Evolutionary conservation across 768 basidiomycete genomes (phyloP), one percentile per base, ranked within the genome.

Genomic region (Suillus clintonianus): DNA sequence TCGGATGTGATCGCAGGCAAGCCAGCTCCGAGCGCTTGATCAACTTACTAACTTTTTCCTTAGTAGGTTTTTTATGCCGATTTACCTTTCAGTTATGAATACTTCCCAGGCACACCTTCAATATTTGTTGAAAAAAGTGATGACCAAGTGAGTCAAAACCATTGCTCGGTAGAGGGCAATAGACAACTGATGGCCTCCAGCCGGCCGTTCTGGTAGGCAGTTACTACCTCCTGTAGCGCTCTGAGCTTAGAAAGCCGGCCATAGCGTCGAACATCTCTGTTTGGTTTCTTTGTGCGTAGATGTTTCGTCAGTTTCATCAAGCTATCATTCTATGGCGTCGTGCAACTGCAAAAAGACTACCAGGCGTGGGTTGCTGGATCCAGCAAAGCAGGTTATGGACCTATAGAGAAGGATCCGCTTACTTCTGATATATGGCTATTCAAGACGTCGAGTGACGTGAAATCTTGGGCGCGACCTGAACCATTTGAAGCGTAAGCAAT

Each of bases 281-380:
- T 94, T 72, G 94, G 92, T 3, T 91, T 86, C 69, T 94, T 94
- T 70, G 87, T 85, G 67, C 89, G 92, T 54, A 83, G 93, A 45
- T 92, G 90, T 71, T 88, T 83, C 64, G 82, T 92, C 56, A 88
- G 84, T 68, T 94, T 89, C 74, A 71, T 84, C 68, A 94, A 94
- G 71, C 79, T 95, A 4, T 91, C 92, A 0, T 93, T 89, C 67
- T 81, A 83, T 54, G 91, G 89, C 13, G 80, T 90, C n/a, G 79
- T 83, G 58, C 85, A 85, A 67, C 81, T 94, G 41, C 86, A 87
- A 67, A 75, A 78, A 55, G 88, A 93, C 69, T 92, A 90, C 69
- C 79, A 83, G 63, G 76, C 79, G 8, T 94, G 91, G 93, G 79
- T 81, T 65, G 69, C 67, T 41, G 86, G 86, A 17, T 76, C 86